Base-by-base conservation (phyloP, 768 basidiomycete genomes). In the Auriscalpium microsporum region DNA sequence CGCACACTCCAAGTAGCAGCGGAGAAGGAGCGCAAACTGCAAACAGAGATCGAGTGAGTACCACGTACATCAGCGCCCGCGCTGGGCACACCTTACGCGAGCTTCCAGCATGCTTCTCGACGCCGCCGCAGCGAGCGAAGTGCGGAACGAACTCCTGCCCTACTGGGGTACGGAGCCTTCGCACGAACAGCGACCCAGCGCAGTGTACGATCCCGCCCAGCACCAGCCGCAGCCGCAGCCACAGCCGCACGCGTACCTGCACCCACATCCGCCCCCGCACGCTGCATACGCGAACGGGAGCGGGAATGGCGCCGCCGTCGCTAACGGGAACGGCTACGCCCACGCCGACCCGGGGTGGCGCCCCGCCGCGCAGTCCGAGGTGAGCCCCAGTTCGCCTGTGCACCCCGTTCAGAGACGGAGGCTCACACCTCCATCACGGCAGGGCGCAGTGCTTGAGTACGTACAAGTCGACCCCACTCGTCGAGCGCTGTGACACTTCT, bases 21-120 rank as follows among this genome's bases (percentile, higher is more conserved):
- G 38, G 58, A 62, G 34, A 62, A 62, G 40, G 60, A 62, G 37
- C 52, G 48, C 10, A 50, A 51, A 11, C 55, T 62, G 46, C 58
- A 62, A 50, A 53, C 45, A 35, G 60, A 62, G 44, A 54, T 62
- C 53, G 54, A 59, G 58, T 62, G 28, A n/a, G 52, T 45, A 14
- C 19, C n/a, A 33, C 35, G 17, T 23, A 19, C 40, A 33, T 33
- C 28, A 19, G 14, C 33, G n/a, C 48, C 14, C 48, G 8, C 13
- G 34, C n/a, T 51, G 5, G 7, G 47, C 48, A 13, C 21, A 10
- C 19, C 51, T 23, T 10, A 14, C 19, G 10, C n/a, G 13, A 23
- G 9, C 13, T 7, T 3, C 14, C 40, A 60, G 60, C 33, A 61
- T 61, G 60, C 57, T 61, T n/a, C 28, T 61, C n/a, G 60, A 61